Evolutionary conservation across 371 early-diverging fungal genomes (phyloP).

Genomic region (Coemansia sp.): DNA sequence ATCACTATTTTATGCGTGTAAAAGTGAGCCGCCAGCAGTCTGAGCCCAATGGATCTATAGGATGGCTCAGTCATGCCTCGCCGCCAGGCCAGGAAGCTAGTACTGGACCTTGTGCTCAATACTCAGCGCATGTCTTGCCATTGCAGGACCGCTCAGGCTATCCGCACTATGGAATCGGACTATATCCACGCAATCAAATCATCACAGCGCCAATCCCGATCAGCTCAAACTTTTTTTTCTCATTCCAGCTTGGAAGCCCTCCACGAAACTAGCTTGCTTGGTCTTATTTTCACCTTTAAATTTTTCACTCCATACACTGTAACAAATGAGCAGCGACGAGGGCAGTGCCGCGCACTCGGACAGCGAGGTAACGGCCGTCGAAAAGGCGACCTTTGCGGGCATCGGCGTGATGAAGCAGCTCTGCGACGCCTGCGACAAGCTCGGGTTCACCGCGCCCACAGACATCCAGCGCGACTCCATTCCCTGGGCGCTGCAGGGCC

Average conservation of each 20-base stretch:
- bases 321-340: not conserved
- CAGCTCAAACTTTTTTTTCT: not conserved
- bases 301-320: not conserved
- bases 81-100: too few species aligned
- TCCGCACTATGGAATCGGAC: too few species aligned
- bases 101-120: too few species aligned
- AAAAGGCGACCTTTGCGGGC: slow-evolving; percentile 32
- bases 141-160: too few species aligned
- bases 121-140: too few species aligned
- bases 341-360: not conserved
- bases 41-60: too few species aligned
- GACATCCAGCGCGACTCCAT: slow-evolving; percentile 91
- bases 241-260: not conserved
- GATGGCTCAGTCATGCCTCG: too few species aligned
- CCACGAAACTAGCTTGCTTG: not conserved
- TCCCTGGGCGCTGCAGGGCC: slow-evolving; percentile 84
- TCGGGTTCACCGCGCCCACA: slow-evolving; percentile 89
- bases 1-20: too few species aligned
- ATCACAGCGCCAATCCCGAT: not conserved
- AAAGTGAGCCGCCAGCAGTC: too few species aligned
- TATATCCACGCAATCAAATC: not conserved
- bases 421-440: slow-evolving; percentile 83
- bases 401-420: slow-evolving; percentile 79
- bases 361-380: not conserved
- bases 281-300: not conserved